phyloP scores from a whole-genome alignment of 768 basidiomycete genomes.

The Phylloporus sp. region DNA sequence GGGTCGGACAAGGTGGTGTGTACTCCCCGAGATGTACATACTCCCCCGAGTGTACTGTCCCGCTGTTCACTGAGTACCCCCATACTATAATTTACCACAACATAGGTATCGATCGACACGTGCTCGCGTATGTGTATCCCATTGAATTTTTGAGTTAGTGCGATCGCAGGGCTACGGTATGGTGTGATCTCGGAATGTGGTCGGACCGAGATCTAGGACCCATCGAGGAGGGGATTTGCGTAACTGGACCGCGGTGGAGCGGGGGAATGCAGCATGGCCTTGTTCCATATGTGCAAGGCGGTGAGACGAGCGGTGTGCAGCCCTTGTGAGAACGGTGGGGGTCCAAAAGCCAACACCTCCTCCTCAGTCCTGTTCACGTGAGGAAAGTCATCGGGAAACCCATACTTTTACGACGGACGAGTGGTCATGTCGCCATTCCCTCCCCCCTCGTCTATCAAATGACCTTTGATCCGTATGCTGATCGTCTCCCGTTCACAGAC shows the following conservation, averaged over 20 bases:
- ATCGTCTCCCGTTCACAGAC: constrained; percentile 15
- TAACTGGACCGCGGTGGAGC: neutral
- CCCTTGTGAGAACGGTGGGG: constrained; percentile 1
- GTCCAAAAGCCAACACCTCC: neutral
- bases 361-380: neutral
- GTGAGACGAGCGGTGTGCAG: neutral
- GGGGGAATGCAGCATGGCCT: neutral
- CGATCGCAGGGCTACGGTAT: neutral
- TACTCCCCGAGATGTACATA: no score
- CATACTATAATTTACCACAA: no score
- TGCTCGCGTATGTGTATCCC: neutral
- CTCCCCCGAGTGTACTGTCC: no score
- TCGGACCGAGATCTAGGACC: neutral
- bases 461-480: constrained; percentile 25
- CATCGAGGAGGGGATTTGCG: neutral
- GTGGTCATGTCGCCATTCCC: neutral
- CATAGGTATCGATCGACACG: constrained; percentile 5
- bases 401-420: neutral
- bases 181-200: neutral
- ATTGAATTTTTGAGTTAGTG: neutral
- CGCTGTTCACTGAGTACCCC: no score
- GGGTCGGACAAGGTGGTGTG: neutral
- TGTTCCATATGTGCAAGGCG: neutral
- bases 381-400: neutral
- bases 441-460: constrained; percentile 7